These are phyloP conservation scores for Apiospora marii DNA, from an alignment of 2,329 filamentous ascomycete genomes.

Conservation along the genomic window DNA sequence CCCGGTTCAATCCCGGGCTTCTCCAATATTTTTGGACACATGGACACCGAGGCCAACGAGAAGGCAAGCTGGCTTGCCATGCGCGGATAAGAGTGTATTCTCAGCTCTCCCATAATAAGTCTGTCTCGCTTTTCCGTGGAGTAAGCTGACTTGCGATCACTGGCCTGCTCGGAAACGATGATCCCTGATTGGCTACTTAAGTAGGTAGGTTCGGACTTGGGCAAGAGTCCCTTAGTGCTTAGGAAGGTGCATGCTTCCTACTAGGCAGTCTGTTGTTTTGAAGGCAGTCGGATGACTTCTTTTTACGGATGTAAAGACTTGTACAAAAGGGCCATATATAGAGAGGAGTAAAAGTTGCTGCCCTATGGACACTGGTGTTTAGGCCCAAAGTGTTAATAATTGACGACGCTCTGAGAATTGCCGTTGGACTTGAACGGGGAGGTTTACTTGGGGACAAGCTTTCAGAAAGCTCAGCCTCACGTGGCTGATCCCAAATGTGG, in stretches of 20 bases:
- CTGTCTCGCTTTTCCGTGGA: background rate
- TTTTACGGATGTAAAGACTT: background rate
- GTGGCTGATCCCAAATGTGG: background rate
- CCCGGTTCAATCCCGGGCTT: too few species aligned
- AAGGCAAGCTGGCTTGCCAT: too few species aligned
- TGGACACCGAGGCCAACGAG: too few species aligned
- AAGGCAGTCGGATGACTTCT: background rate
- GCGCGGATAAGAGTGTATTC: too few species aligned
- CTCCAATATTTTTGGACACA: background rate
- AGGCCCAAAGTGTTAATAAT: too few species aligned
- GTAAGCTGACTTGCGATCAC: constrained; percentile 9
- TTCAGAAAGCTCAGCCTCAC: background rate
- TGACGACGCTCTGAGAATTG: too few species aligned
- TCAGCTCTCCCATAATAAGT: too few species aligned
- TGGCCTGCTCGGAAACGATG: constrained; percentile 22
- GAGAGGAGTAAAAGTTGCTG: too few species aligned
- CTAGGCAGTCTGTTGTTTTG: background rate
- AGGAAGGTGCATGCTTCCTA: background rate
- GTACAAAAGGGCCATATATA: too few species aligned
- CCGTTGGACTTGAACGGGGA: background rate
- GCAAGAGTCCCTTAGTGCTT: background rate
- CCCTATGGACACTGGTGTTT: too few species aligned
- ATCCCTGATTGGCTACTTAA: background rate
- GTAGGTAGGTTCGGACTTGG: background rate
- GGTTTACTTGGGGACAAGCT: background rate